phyloP scores from a whole-genome alignment of 2,329 filamentous ascomycete species.

The Clonostachys byssicola region DNA sequence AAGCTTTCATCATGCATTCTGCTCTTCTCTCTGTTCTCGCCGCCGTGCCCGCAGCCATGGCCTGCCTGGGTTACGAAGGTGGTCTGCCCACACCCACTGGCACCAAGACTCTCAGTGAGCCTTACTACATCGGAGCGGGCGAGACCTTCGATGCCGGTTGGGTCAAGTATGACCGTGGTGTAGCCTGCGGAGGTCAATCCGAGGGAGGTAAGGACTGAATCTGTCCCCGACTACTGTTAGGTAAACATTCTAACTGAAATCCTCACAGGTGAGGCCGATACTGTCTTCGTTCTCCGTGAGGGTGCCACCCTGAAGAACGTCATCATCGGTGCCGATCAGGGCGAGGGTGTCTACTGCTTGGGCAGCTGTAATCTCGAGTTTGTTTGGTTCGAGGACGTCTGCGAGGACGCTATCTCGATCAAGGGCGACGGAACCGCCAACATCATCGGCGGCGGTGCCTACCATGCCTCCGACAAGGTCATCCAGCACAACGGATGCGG shows the following conservation, averaged over 20 bases:
- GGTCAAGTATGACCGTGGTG: constrained; percentile 25
- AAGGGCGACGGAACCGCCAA: constrained; percentile 12
- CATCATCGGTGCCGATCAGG: constrained; percentile 14
- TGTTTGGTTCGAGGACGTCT: constrained; percentile 17
- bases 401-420: constrained; percentile 16
- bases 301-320: constrained; percentile 12
- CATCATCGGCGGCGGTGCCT: constrained; percentile 32
- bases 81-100: constrained; percentile 14
- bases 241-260: neutral
- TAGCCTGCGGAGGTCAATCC: constrained; percentile 14
- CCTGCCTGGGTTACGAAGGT: constrained; percentile 13
- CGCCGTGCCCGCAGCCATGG: constrained; percentile 6
- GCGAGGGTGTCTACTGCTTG: constrained; percentile 18
- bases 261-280: constrained; percentile 5
- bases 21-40: neutral
- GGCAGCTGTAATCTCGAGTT: constrained; percentile 15
- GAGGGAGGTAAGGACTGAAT: constrained; percentile 1
- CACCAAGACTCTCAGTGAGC: constrained; percentile 15
- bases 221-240: neutral
- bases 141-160: constrained; percentile 19
- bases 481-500: constrained; percentile 36
- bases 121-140: constrained; percentile 18
- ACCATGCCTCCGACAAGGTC: constrained; percentile 30
- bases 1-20: no score
- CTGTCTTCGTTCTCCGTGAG: constrained; percentile 11